Base-by-base conservation (phyloP, 2,329 filamentous ascomycete species). In the Penicillium sp. region DNA sequence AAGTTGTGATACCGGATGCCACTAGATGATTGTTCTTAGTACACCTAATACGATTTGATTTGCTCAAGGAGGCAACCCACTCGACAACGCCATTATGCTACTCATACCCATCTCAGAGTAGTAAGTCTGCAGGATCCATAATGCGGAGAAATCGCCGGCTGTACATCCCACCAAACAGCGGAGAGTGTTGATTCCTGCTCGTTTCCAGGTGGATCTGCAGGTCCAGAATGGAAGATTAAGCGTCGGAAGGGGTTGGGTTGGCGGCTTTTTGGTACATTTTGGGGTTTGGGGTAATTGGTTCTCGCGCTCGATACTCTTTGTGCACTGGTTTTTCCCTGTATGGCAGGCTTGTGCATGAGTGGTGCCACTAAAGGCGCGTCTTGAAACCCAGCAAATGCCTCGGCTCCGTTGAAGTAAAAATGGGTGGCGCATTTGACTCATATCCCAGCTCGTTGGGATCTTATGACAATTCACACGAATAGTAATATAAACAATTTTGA, bases 81-180 rank as follows among this genome's bases (percentile, higher is more conserved):
- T 84, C 1, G 83, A 82, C 12, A 80, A 71, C 0, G 71, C 78
- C 82, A 85, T 85, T 13, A 82, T 81, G 1, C 73, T 60, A 0
- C 74, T 73, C 70, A 82, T 77, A 0, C 80, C 79, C 5, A 83
- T 66, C 2, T 77, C 77, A 0, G 81, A 75, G 50, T 76, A 77
- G 42, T 76, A 77, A 0, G 78, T 70, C 57, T 85, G 82, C 0
- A 86, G 73, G 33, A 78, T 75, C 82, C 83, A 85, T 74, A 85
- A 78, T 0, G 81, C 76, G 1, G 81, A 78, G 59, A 85, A 85
- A 65, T 85, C 83, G n/a, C 83, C 83, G 0, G 73, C 42, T 0
- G 82, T 84, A 62, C 83, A 85, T 8, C 83, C 82, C 2, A 82
- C 70, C 1, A 85, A 75, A 58, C 83, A 86, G 7, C 82, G 80